phyloP scores from a whole-genome alignment of 2,329 filamentous ascomycete species.

The Apiospora kogelbergensis region DNA sequence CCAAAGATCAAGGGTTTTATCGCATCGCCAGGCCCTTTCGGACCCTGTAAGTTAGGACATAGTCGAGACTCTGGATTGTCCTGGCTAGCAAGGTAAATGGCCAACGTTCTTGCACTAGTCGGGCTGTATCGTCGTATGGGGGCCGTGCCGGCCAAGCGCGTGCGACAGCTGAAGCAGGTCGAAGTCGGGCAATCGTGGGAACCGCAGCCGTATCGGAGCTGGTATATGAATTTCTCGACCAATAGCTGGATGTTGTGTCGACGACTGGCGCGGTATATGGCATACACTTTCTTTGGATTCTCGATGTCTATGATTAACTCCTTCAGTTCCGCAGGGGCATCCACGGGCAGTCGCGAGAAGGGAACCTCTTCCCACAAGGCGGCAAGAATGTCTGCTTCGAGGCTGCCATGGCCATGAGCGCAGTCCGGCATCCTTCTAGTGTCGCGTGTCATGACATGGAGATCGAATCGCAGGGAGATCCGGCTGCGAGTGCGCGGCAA shows the following conservation, averaged over 20 bases:
- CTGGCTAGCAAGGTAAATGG: conserved; percentile 76
- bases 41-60: conserved; percentile 53
- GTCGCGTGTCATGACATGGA: conserved; percentile 52
- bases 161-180: conserved; percentile 79
- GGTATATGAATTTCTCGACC: conserved; percentile 73
- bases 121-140: conserved; percentile 78
- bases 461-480: conserved; percentile 9
- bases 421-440: conserved; percentile 35
- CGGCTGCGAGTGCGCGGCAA: background rate
- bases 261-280: conserved; percentile 59
- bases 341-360: conserved; percentile 58
- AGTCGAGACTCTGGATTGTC: conserved; percentile 72
- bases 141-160: conserved; percentile 62
- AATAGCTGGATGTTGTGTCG: conserved; percentile 65
- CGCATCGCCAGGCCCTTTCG: conserved; percentile 44
- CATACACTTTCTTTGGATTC: conserved; percentile 61
- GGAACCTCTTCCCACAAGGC: conserved; percentile 62
- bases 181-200: conserved; percentile 67
- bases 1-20: conserved; percentile 48
- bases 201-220: conserved; percentile 81
- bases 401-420: conserved; percentile 29
- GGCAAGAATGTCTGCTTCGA: conserved; percentile 50
- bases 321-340: conserved; percentile 59
- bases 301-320: conserved; percentile 58
- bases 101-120: conserved; percentile 78